A percentile compares a stretch with the other conserved stretches of the same genome.
These are phyloP conservation scores for Sugiyamaella pinicola DNA, from an alignment of 1,139 yeast species.

Conservation along the genomic window DNA sequence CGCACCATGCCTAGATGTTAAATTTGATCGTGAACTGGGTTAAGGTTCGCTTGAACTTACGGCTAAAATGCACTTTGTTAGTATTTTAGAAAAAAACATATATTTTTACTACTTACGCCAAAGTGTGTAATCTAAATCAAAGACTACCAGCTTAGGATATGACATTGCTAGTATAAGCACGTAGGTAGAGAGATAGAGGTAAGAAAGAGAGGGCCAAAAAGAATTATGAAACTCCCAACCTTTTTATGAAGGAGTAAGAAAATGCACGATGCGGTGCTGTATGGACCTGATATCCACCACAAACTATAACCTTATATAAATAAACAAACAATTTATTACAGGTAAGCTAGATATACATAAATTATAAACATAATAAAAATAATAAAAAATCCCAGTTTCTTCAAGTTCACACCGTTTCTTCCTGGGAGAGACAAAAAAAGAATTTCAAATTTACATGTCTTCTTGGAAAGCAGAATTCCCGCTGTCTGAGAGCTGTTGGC, in stretches of 20 bases:
- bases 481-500: slow-evolving; percentile 19
- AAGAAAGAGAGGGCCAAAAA: background rate
- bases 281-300: no score
- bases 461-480: slow-evolving; percentile 26
- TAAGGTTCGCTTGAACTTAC: no score
- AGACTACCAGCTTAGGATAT: slow-evolving; percentile 63
- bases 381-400: background rate
- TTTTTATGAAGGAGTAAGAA: background rate
- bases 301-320: background rate
- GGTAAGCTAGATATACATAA: slow-evolving; percentile 1
- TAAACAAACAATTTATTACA: slow-evolving; percentile 6
- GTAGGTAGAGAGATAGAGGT: no score
- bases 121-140: slow-evolving; percentile 74
- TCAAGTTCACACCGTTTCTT: no score
- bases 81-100: background rate
- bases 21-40: background rate
- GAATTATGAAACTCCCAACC: background rate
- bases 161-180: slow-evolving; percentile 1
- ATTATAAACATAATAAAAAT: background rate
- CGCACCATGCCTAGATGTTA: slow-evolving; percentile 52
- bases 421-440: background rate
- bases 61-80: slow-evolving; percentile 19
- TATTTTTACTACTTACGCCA: slow-evolving; percentile 62
- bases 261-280: background rate
- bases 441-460: slow-evolving; percentile 15